phyloP scores from a whole-genome alignment of 1,284 basidiomycete genomes.

The Coniophora puteana region DNA sequence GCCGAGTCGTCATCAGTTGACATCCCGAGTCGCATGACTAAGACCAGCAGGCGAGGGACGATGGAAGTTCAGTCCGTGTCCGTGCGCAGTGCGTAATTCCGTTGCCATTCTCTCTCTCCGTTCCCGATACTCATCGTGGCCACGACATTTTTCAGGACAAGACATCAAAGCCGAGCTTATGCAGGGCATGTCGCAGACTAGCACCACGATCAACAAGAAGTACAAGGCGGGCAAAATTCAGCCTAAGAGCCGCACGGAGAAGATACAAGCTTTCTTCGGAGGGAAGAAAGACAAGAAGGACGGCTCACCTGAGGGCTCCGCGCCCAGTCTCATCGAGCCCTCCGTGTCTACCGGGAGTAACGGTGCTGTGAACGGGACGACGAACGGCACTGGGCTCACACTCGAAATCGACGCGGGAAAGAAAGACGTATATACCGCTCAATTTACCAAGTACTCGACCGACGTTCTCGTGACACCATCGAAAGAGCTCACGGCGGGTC shows the following conservation, averaged over 20 bases:
- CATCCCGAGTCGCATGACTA: slow-evolving; percentile 52
- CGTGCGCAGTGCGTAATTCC: slow-evolving; percentile 51
- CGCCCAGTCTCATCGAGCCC: neutral
- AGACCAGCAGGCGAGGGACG: slow-evolving; percentile 44
- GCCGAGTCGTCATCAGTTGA: slow-evolving; percentile 52
- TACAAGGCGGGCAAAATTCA: too few relatives aligned
- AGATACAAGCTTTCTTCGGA: slow-evolving; percentile 7
- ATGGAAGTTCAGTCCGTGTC: slow-evolving; percentile 71
- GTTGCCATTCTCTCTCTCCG: neutral
- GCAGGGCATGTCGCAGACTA: too few relatives aligned
- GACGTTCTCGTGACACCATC: slow-evolving; percentile 70
- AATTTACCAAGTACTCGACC: slow-evolving; percentile 61
- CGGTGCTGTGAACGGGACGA: too few relatives aligned
- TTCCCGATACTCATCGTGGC: too few relatives aligned
- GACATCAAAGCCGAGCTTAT: slow-evolving; percentile 79
- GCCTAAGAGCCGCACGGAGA: too few relatives aligned
- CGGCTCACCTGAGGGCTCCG: neutral
- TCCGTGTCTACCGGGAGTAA: too few relatives aligned
- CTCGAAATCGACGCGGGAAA: too few relatives aligned
- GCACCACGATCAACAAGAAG: too few relatives aligned
- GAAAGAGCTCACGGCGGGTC: slow-evolving; percentile 67
- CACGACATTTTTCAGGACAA: slow-evolving; percentile 60
- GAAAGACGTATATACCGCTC: neutral
- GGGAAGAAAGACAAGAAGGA: neutral
- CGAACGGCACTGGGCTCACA: too few relatives aligned